These are phyloP conservation scores for Nicotiana undulata DNA, from an alignment of 257 asterid species.

Conservation along the genomic window DNA sequence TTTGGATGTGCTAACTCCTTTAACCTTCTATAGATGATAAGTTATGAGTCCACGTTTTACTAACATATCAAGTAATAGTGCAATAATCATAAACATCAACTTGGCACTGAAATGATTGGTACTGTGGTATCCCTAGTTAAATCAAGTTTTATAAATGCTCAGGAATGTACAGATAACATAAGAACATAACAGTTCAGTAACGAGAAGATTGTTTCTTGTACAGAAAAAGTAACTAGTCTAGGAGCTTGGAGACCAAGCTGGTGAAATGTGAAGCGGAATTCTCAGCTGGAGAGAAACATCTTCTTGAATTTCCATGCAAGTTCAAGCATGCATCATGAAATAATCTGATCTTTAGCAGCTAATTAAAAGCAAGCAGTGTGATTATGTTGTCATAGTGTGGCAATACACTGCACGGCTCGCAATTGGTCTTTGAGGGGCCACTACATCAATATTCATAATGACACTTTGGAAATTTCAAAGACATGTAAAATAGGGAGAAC, in stretches of 20 bases:
- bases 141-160: not conserved
- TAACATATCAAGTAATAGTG: not conserved
- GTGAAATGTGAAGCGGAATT: not conserved
- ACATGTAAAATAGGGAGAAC: not conserved
- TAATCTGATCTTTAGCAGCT: not conserved
- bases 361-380: not conserved
- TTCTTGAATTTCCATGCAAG: not conserved
- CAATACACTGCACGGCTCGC: not conserved
- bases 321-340: not conserved
- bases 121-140: not conserved
- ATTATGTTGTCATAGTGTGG: not conserved
- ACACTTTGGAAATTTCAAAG: not conserved
- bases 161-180: not conserved
- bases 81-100: not conserved
- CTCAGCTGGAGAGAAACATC: not conserved
- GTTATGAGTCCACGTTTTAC: constrained; percentile 1
- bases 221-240: not conserved
- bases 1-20: constrained; percentile 19
- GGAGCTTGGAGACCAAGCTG: not conserved
- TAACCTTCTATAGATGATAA: constrained; percentile 31
- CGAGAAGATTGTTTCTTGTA: not conserved
- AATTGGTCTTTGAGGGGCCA: not conserved
- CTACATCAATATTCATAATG: not conserved
- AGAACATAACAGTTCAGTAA: not conserved
- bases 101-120: not conserved